Evolutionary conservation across 257 asterid genomes (phyloP).

Genomic region (Capsicum baccatum): DNA sequence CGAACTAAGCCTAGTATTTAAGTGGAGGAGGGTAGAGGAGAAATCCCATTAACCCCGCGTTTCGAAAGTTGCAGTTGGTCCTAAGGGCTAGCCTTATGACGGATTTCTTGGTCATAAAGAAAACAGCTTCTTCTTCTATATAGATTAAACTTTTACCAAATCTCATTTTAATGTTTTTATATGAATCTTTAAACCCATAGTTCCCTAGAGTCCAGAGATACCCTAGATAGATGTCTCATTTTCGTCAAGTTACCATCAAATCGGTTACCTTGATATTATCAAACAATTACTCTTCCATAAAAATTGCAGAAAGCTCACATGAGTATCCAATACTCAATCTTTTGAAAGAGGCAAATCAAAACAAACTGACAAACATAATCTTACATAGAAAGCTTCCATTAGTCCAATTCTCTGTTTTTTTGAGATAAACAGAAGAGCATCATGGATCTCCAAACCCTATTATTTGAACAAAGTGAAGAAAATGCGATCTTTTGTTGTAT

Average conservation of each 20-base stretch:
- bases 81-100: neutral
- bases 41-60: neutral
- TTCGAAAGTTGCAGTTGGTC: neutral
- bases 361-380: neutral
- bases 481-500: too few relatives aligned
- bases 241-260: neutral
- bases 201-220: neutral
- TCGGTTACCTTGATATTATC: neutral
- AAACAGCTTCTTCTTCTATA: neutral
- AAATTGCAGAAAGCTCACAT: neutral
- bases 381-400: neutral
- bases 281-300: neutral
- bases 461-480: too few relatives aligned
- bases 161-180: constrained; percentile 14
- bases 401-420: neutral
- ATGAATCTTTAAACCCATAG: neutral
- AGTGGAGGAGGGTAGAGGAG: neutral
- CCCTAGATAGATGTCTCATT: neutral
- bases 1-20: neutral
- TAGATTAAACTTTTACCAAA: neutral
- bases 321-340: neutral
- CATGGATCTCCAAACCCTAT: neutral
- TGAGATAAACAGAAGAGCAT: neutral
- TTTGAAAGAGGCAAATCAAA: neutral
- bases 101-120: neutral